These are phyloP conservation scores for Debaryomyces maramus DNA, from an alignment of 805 yeast species.

Conservation along the genomic window DNA sequence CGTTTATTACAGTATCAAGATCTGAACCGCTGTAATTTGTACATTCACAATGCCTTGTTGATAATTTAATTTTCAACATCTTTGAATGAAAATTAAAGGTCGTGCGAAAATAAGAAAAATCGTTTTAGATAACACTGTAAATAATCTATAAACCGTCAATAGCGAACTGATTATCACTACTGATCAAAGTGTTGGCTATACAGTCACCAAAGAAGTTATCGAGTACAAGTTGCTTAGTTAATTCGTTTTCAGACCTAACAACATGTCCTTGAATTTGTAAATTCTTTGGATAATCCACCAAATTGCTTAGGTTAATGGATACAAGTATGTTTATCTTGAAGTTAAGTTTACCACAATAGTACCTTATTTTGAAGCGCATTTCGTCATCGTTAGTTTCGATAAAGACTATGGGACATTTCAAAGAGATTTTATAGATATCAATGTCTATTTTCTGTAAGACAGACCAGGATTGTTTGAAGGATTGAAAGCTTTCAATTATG, in stretches of 20 bases:
- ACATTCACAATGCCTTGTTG: background rate
- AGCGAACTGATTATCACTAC: background rate
- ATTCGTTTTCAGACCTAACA: background rate
- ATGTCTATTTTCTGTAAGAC: constrained; percentile 21
- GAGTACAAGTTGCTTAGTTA: background rate
- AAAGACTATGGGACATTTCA: constrained; percentile 27
- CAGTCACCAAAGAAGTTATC: background rate
- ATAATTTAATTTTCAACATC: background rate
- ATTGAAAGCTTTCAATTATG: constrained; percentile 17
- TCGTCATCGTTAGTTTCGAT: constrained; percentile 4
- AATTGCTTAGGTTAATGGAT: constrained; percentile 5
- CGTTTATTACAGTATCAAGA: background rate
- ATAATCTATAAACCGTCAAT: background rate
- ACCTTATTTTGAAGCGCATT: constrained; percentile 14
- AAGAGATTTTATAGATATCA: constrained; percentile 29
- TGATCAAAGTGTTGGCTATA: background rate
- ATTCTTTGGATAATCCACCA: constrained; percentile 8
- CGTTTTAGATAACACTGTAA: background rate
- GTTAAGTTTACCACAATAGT: constrained; percentile 15
- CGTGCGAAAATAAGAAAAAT: background rate
- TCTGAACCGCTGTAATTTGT: no score
- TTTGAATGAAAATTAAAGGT: background rate
- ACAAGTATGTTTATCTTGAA: constrained; percentile 13
- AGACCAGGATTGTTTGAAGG: constrained; percentile 20
- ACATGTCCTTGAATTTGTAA: background rate